phyloP scores from a whole-genome alignment of 1,284 basidiomycete species.

The Rhodotorula sp. region DNA sequence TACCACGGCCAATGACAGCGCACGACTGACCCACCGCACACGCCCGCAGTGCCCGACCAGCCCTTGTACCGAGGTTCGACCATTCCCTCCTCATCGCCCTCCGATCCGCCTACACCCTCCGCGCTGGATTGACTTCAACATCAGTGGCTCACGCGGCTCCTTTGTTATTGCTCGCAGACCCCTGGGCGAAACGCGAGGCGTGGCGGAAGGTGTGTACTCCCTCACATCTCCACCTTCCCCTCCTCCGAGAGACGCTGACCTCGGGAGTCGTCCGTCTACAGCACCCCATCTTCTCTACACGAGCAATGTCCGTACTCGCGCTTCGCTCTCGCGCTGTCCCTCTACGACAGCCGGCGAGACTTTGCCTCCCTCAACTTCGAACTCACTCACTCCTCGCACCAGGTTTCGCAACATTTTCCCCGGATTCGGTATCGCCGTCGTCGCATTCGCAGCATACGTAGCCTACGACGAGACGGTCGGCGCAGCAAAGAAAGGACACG shows the following conservation, averaged over 20 bases:
- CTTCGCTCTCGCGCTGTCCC: background rate
- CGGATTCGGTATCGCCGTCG: constrained; percentile 85
- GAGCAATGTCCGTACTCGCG: constrained; percentile 53
- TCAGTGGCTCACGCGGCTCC: background rate
- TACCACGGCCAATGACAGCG: too few species aligned
- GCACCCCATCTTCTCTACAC: constrained; percentile 77
- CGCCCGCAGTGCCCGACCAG: constrained; percentile 39
- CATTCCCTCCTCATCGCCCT: background rate
- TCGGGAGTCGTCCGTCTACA: constrained; percentile 1
- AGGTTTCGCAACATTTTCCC: constrained; percentile 85
- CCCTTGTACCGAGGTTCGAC: constrained; percentile 64
- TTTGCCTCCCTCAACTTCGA: background rate
- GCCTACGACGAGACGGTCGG: constrained; percentile 63
- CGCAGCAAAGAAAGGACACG: constrained; percentile 20
- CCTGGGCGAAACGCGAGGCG: constrained; percentile 89
- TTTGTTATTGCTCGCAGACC: constrained; percentile 56
- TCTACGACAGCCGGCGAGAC: background rate
- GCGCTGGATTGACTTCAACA: background rate
- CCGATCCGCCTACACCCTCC: background rate
- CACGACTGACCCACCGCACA: background rate
- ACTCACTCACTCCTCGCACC: background rate
- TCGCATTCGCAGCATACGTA: constrained; percentile 86
- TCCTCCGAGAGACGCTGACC: background rate
- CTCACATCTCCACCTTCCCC: too few species aligned
- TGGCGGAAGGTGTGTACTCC: constrained; percentile 65